Evolutionary conservation across 2,329 filamentous ascomycete species (phyloP), one percentile per base, ranked within the genome.

Genomic region (Ophiostoma quercus): DNA sequence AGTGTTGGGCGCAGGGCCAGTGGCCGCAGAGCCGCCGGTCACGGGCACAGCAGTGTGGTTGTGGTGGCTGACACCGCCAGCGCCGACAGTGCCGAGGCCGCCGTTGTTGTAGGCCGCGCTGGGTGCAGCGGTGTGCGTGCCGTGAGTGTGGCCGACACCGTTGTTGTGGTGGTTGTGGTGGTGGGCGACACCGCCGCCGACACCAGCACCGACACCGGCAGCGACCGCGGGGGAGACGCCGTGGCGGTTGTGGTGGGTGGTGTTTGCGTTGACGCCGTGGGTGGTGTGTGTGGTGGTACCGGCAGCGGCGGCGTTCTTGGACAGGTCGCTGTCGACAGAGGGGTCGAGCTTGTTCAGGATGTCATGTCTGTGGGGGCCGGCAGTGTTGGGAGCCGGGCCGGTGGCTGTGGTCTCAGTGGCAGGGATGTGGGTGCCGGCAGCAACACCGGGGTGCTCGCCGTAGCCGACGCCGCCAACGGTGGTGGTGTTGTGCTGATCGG

Each of bases 311-410:
- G 67, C 47, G 1, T 25, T 51, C 47, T 69, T 71, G 51, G 67
- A 69, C 57, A 72, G 54, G 41, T 80, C 77, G 19, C 77, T 78
- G 71, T 82, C 80, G 5, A 82, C 80, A 19, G 72, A 71, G 19
- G 80, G 80, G 70, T 82, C 80, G 6, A 80, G 67, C 75, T 80
- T 81, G 75, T 83, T 83, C 72, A 79, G 11, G 66, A 81, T 32
- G 70, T 80, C 77, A 43, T 76, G 77, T 73, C 77, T 77, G 74
- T 82, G 81, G 41, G 80, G 80, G 3, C 81, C 80, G 51, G 51
- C 51, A 6, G 51, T 57, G 22, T 57, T 57, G 51, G 51, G 51
- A 14, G 51, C 51, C 5, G 74, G 75, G 22, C 75, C 75, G 1
- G 66, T 70, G 11, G 68, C 66, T 1, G 68, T n/a, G 0, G 70